Percentiles rank a stretch among this genome's conserved stretches.
Conservation (phyloP, 371 early-diverging fungal genomes). For the Mucor saturninus region DNA sequence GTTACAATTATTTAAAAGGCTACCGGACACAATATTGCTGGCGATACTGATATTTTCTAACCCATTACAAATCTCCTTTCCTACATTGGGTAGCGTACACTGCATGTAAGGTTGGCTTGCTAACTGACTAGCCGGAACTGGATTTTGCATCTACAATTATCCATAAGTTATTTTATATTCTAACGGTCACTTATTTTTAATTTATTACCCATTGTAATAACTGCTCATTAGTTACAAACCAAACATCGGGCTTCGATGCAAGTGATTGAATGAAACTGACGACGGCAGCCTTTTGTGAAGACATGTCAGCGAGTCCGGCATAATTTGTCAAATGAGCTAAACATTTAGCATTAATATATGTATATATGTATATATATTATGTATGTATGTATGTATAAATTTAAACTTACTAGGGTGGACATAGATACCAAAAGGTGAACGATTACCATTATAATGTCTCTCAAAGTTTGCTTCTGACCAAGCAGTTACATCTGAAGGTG, state of each 20-base stretch:
- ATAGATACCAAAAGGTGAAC: constrained; percentile 74
- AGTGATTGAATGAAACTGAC: constrained; percentile 58
- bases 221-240: constrained; percentile 72
- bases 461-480: constrained; percentile 67
- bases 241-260: constrained; percentile 61
- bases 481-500: constrained; percentile 48
- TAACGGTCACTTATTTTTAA: background rate
- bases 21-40: constrained; percentile 51
- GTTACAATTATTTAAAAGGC: constrained; percentile 58
- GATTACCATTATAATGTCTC: constrained; percentile 66
- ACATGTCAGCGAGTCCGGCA: constrained; percentile 44
- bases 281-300: constrained; percentile 37
- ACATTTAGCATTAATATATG: background rate
- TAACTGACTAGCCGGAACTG: constrained; percentile 65
- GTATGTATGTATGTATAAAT: background rate
- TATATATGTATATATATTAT: background rate
- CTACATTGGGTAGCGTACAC: constrained; percentile 62
- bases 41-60: constrained; percentile 55
- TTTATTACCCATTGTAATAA: constrained; percentile 61
- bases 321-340: constrained; percentile 50
- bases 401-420: constrained; percentile 52
- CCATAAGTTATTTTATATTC: background rate
- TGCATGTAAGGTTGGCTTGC: constrained; percentile 64
- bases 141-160: constrained; percentile 62
- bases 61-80: constrained; percentile 79